Evolutionary conservation across 345 rosid genomes (phyloP).

Genomic region (Gossypium australe): DNA sequence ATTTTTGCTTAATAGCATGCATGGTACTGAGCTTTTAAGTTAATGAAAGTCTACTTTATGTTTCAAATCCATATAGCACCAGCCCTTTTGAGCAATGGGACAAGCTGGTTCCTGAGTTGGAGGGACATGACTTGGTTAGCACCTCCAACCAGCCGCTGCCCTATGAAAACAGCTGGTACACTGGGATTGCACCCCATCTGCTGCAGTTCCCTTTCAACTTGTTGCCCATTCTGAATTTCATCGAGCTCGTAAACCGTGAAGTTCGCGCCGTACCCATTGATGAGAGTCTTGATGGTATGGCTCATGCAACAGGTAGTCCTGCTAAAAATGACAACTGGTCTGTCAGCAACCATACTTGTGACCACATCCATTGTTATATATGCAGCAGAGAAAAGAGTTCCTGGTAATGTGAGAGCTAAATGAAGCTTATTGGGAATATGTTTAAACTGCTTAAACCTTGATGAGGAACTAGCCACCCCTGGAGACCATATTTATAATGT

Average conservation of each 20-base stretch:
- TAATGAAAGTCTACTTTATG: neutral
- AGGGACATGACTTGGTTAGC: constrained; percentile 68
- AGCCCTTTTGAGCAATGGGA: constrained; percentile 56
- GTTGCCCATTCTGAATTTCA: constrained; percentile 43
- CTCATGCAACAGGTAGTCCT: constrained; percentile 69
- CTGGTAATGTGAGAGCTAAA: neutral
- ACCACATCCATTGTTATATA: constrained; percentile 33
- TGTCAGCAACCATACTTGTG: constrained; percentile 48
- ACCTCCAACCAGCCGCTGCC: constrained; percentile 64
- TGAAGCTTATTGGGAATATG: neutral
- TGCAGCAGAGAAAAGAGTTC: neutral
- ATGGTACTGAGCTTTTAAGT: neutral
- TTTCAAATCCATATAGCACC: constrained; percentile 81
- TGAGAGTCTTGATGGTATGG: constrained; percentile 55
- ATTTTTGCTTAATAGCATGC: neutral
- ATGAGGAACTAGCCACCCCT: constrained; percentile 6
- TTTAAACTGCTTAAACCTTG: constrained; percentile 12
- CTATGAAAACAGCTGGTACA: constrained; percentile 83
- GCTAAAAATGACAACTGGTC: constrained; percentile 82
- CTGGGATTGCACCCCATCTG: constrained; percentile 57
- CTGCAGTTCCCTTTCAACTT: constrained; percentile 49
- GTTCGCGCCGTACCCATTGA: constrained; percentile 70
- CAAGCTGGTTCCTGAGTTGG: constrained; percentile 61
- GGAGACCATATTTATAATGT: constrained; percentile 25
- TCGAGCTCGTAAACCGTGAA: constrained; percentile 72